Conservation (phyloP, 306 rosid genomes). For the Vigna unguiculata region DNA sequence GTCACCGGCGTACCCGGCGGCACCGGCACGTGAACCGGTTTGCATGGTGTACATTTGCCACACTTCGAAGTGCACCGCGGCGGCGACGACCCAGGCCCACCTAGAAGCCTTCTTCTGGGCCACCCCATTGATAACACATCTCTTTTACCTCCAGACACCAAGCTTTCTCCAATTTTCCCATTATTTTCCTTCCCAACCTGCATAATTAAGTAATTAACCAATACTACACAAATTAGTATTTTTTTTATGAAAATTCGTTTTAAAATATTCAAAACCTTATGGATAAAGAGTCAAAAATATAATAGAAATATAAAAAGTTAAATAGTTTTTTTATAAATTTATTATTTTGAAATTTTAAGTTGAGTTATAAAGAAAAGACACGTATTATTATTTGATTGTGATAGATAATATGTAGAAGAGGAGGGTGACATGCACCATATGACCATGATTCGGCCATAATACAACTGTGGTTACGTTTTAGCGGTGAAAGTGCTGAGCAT, state of each 20-base stretch:
- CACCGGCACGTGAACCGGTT: conserved; percentile 86
- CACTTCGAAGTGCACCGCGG: conserved; percentile 86
- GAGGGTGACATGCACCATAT: conserved; percentile 10
- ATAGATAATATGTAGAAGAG: not conserved
- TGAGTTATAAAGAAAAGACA: too few relatives aligned
- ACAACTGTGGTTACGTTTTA: conserved; percentile 19
- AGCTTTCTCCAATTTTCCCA: conserved; percentile 31
- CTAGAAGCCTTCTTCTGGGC: conserved; percentile 70
- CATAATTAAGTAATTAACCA: not conserved
- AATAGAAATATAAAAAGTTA: too few relatives aligned
- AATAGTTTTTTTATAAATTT: too few relatives aligned
- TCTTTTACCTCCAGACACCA: not conserved
- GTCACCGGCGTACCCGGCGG: conserved; percentile 92
- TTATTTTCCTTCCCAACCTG: conserved; percentile 27
- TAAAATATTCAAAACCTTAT: too few relatives aligned
- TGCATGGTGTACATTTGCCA: conserved; percentile 80
- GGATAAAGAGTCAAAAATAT: too few relatives aligned
- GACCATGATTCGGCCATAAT: conserved; percentile 31
- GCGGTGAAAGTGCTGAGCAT: conserved; percentile 39
- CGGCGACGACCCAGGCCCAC: conserved; percentile 83
- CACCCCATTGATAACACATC: conserved; percentile 8
- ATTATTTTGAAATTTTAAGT: too few relatives aligned
- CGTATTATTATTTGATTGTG: too few relatives aligned
- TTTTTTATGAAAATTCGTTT: too few relatives aligned
- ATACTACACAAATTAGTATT: not conserved